phyloP scores from a whole-genome alignment of 164 flowering plant genomes.

The Tetrastigma voinierianum region DNA sequence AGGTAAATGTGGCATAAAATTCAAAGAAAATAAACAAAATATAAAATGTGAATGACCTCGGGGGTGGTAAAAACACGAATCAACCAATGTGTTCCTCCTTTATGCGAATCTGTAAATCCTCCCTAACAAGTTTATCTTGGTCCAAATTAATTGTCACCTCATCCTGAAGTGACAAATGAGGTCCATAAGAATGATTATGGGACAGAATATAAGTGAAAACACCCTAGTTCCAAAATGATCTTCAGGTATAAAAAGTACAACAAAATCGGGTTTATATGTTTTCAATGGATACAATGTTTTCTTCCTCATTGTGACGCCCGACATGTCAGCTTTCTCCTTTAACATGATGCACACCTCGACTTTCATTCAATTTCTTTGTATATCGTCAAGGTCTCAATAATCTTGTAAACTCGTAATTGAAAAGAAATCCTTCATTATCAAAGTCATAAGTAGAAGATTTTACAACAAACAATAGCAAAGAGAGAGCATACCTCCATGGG shows the following conservation, averaged over 20 bases:
- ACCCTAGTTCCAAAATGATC: neutral
- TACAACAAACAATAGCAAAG: neutral
- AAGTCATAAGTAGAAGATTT: neutral
- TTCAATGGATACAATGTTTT: slow-evolving; percentile 22
- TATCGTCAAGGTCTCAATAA: slow-evolving; percentile 68
- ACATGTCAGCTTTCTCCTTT: slow-evolving; percentile 61
- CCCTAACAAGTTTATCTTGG: slow-evolving; percentile 20
- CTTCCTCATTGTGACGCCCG: slow-evolving; percentile 50
- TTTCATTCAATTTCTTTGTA: slow-evolving; percentile 58
- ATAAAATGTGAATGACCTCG: slow-evolving; percentile 36
- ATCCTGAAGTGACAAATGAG: slow-evolving; percentile 31
- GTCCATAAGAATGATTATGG: neutral
- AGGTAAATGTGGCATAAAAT: slow-evolving; percentile 8
- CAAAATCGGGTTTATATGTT: neutral
- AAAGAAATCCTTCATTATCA: neutral
- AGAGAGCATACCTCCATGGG: slow-evolving; percentile 51
- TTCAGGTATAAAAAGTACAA: neutral
- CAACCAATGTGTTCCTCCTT: slow-evolving; percentile 25
- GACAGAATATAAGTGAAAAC: neutral
- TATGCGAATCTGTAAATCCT: slow-evolving; percentile 65
- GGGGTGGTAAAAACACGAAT: slow-evolving; percentile 78
- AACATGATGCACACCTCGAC: slow-evolving; percentile 56
- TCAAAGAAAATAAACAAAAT: slow-evolving; percentile 23
- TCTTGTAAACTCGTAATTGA: slow-evolving; percentile 37
- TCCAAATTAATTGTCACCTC: slow-evolving; percentile 34